Evolutionary conservation across 2,329 filamentous ascomycete species (phyloP), one percentile per base, ranked within the genome.

Genomic region (Colletotrichum siamense): DNA sequence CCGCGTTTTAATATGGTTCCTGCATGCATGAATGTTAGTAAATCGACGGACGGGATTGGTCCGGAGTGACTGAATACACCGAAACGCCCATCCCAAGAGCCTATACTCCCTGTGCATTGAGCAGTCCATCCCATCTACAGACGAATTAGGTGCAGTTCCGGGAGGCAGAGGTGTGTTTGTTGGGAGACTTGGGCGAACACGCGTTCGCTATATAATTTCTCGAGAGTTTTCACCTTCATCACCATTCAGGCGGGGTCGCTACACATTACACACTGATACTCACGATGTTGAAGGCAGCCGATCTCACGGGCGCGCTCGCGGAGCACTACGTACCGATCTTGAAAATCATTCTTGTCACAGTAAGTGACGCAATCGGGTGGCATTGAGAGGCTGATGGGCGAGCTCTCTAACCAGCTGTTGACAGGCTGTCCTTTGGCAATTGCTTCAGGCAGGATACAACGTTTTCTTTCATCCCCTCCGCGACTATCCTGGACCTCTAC

Each of bases 401-500:
- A 13, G 59, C 8, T 18, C 3, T 34, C 13, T 24, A 34, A 59
- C 32, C 30, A 26, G 8, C 9, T 15, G 34, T 22, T 64, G n/a
- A 12, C 57, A 75, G 73, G 73, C 39, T 22, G 44, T 75, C 8
- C 63, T 13, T 7, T 69, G 24, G 73, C 63, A 39, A 70, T 16
- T 77, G 36, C 15, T 57, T 3, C 16, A 26, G 8, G 67, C 52
- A 8, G 12, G 82, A 26, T 83, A 84, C 77, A 84, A 84, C 73
- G 72, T 85, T 72, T 81, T 79, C 75, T 74, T 85, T 15, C 84
- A 85, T 71, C 84, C 84, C 3, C 82, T 85, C 4, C 75, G 78
- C 12, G 72, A 62, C 8, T 83, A 80, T 73, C 83, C 84, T 1
- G 84, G 84, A 0, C 84, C 84, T 2, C 7, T 69, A 2, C 12